Conservation (phyloP, 2,329 filamentous ascomycete species). For the Phialemoniopsis sp. region DNA sequence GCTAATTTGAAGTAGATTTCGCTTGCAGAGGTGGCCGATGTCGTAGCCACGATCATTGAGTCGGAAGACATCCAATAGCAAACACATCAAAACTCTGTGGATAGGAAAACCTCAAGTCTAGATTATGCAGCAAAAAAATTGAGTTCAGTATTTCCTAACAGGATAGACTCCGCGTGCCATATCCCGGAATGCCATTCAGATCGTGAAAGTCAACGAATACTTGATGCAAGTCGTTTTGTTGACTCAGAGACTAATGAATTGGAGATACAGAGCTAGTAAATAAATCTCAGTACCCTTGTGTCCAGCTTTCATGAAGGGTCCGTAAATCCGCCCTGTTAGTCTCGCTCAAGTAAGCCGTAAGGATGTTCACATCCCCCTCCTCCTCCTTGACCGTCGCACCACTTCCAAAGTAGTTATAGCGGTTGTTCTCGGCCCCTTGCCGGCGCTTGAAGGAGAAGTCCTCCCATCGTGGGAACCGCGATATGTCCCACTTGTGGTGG, state of each 20-base stretch:
- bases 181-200: too few relatives aligned
- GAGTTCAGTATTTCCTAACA: too few relatives aligned
- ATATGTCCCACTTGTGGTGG: constrained; percentile 6
- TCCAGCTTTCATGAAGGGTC: constrained; percentile 4
- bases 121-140: too few relatives aligned
- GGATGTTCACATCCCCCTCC: too few relatives aligned
- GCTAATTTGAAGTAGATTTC: constrained; percentile 3
- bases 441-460: constrained; percentile 6
- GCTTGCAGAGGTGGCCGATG: constrained; percentile 5
- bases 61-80: constrained; percentile 3
- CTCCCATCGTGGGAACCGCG: constrained; percentile 8
- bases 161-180: too few relatives aligned
- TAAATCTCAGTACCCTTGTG: constrained; percentile 3
- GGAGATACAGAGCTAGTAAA: too few relatives aligned
- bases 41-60: constrained; percentile 4
- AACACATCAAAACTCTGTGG: too few relatives aligned
- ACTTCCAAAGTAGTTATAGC: constrained; percentile 7
- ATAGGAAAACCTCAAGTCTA: too few relatives aligned
- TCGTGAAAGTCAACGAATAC: too few relatives aligned
- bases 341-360: not conserved
- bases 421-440: constrained; percentile 1
- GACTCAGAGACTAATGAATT: too few relatives aligned
- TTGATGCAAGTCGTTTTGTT: too few relatives aligned
- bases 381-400: constrained; percentile 5
- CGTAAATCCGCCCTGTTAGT: not conserved